Base-by-base conservation (phyloP, 768 basidiomycete genomes). In the Tremella mesenterica region DNA sequence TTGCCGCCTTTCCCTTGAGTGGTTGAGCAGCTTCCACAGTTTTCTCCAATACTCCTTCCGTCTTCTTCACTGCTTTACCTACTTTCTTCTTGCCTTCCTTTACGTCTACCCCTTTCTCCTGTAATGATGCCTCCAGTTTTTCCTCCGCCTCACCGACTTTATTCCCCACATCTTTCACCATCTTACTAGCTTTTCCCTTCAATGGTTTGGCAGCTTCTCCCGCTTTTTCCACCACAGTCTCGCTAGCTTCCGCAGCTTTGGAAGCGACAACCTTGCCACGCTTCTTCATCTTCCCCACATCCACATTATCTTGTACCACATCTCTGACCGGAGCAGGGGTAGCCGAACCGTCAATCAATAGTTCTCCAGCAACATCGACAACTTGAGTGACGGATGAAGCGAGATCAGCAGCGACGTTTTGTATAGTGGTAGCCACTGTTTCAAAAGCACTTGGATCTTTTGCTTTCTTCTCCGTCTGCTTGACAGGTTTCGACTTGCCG, bases 281-380 rank as follows among this genome's bases (percentile, higher is more conserved):
- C 43, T 54, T 55, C 53, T 59, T 63, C 39, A 56, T 23, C 10
- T 30, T 56, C 6, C 50, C 51, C n/a, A 63, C 61, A 44, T 61
- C 61, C 18, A 61, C 45, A 16, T 56, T 60, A 39, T 63, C 53
- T 29, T 58, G 53, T 14, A 58, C 50, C 12, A 58, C 65, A 16
- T 56, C 44, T 13, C 34, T 44, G 20, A 60, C 57, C 2, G 59
- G 49, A 14, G 58, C 59, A 25, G 65, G 59, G 1, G 59, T 61
- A 29, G 48, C 52, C 7, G 49, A 56, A 16, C 58, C 57, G 36
- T 67, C 65, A 21, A 67, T 34, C 3, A 67, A 36, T 16, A 65
- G 48, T 44, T 63, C 58, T 6, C 61, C 61, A 7, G 61, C 61
- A n/a, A 59, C 54, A n/a, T 61, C 63, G 21, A 64, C 55, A 8